Evolutionary conservation across 768 basidiomycete species (phyloP).

Genomic region (Termitomyces sp.): DNA sequence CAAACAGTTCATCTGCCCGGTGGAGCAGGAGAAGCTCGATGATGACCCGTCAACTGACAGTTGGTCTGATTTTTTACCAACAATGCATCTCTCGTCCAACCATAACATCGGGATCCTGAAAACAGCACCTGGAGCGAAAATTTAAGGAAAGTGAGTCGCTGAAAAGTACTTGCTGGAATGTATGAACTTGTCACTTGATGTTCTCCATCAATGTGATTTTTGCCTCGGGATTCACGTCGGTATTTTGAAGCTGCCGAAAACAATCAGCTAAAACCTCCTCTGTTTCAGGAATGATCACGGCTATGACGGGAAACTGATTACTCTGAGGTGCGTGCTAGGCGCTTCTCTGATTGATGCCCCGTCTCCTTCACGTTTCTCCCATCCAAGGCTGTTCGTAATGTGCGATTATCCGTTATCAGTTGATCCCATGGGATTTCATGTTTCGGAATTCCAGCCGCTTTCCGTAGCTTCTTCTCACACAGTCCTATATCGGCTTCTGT

Average conservation of each 20-base stretch:
- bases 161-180: neutral
- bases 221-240: neutral
- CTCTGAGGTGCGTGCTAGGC: neutral
- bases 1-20: neutral
- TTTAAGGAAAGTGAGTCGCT: neutral
- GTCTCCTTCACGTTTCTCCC: neutral
- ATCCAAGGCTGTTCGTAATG: conserved; percentile 6
- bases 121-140: neutral
- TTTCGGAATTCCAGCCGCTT: neutral
- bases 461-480: neutral
- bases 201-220: conserved; percentile 5
- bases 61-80: neutral
- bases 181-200: neutral
- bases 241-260: conserved; percentile 6
- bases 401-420: neutral
- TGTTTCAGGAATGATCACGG: conserved; percentile 11
- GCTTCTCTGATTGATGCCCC: conserved; percentile 13
- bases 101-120: neutral
- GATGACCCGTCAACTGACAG: neutral
- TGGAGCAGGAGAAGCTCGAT: neutral
- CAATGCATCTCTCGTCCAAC: neutral
- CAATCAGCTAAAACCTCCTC: conserved; percentile 5
- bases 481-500: neutral
- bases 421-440: neutral
- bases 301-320: neutral